Evolutionary conservation across 441 rosid species (phyloP).

Genomic region (Flueggea neowawraea): DNA sequence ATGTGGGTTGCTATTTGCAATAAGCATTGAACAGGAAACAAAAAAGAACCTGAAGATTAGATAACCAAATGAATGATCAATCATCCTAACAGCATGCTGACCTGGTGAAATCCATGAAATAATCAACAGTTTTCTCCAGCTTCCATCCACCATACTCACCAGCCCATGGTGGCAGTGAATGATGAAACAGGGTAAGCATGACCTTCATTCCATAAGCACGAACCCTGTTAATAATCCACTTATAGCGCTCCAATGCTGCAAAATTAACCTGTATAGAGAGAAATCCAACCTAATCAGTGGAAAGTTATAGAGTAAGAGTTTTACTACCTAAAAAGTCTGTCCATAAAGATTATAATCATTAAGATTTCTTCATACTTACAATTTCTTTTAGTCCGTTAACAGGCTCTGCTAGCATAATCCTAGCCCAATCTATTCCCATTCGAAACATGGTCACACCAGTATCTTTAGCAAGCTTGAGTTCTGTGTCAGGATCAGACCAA

Average conservation of each 20-base stretch:
- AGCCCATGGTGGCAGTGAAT: slow-evolving; percentile 97
- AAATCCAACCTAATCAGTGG: slow-evolving; percentile 5
- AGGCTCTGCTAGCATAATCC: slow-evolving; percentile 90
- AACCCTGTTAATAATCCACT: slow-evolving; percentile 81
- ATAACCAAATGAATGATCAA: neutral
- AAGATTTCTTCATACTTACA: slow-evolving; percentile 44
- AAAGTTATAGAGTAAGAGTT: no score
- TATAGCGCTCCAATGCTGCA: slow-evolving; percentile 89
- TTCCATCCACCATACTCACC: slow-evolving; percentile 99
- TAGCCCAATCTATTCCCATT: slow-evolving; percentile 93
- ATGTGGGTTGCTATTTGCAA: neutral
- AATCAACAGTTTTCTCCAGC: slow-evolving; percentile 87
- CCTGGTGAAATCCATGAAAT: slow-evolving; percentile 90
- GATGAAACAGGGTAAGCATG: slow-evolving; percentile 96
- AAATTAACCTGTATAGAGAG: slow-evolving; percentile 63
- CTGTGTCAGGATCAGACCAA: slow-evolving; percentile 97
- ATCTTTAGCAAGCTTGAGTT: slow-evolving; percentile 81
- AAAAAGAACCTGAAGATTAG: slow-evolving; percentile 5
- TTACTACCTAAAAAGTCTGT: slow-evolving; percentile 5
- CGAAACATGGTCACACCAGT: slow-evolving; percentile 82
- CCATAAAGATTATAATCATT: neutral
- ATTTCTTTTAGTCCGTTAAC: slow-evolving; percentile 57
- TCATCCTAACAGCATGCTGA: slow-evolving; percentile 19
- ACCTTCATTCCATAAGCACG: slow-evolving; percentile 91
- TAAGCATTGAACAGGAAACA: neutral